Base-by-base conservation (phyloP, 306 rosid genomes). In the Lotus japonicus region DNA sequence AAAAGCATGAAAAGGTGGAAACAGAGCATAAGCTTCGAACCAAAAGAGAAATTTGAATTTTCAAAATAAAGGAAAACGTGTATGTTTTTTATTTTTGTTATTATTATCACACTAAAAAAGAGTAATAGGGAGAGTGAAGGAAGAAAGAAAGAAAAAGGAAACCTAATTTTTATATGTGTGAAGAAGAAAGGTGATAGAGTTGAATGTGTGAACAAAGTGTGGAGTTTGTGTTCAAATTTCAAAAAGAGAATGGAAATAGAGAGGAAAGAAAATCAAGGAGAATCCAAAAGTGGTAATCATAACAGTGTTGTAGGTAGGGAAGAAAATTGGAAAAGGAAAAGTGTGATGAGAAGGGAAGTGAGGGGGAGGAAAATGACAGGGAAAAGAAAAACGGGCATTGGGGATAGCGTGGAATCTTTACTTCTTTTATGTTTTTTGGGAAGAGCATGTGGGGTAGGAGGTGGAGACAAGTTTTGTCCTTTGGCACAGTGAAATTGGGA, bases 321-420 rank as follows among this genome's bases (percentile, higher is more conserved):
- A n/a, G n/a, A n/a, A n/a, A n/a, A n/a, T n/a, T n/a, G n/a, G n/a
- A n/a, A n/a, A n/a, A n/a, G n/a, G n/a, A n/a, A n/a, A n/a, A n/a
- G n/a, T n/a, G n/a, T n/a, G n/a, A n/a, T n/a, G n/a, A n/a, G n/a
- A n/a, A n/a, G n/a, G 75, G 65, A 62, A 17, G 67, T 39, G 75
- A 61, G 39, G 70, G 8, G 68, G 44, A 26, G 56, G 71, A 70
- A 64, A 76, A 68, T 48, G 71, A 57, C 42, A 21, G 54, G 43
- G 43, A 64, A 13, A 71, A 46, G 72, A 66, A 26, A 48, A 60
- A 58, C 66, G 28, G 70, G 43, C 28, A 54, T 58, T 63, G 68
- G 38, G 84, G 56, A 56, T 52, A 73, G 80, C 31, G 73, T 12
- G 82, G 86, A 83, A 81, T 80, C 64, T 44, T 72, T n/a, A 45